Conservation (phyloP, 805 yeast species). For the Wickerhamiella kurtzmanii region DNA sequence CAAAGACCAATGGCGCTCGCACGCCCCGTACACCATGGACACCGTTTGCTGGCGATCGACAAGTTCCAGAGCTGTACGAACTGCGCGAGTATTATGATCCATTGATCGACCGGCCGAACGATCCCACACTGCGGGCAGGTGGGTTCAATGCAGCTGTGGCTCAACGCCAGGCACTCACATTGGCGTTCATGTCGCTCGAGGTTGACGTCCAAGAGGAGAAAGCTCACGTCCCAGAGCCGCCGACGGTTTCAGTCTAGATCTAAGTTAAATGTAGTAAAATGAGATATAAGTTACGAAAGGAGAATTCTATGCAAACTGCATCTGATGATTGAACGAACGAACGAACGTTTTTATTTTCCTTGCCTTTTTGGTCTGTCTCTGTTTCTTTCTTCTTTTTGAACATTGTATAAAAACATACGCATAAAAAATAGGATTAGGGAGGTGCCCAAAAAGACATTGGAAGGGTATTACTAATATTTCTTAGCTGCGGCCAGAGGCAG, state of each 20-base stretch:
- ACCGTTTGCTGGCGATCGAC: constrained; percentile 86
- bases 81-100: constrained; percentile 48
- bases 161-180: constrained; percentile 64
- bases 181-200: constrained; percentile 81
- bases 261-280: neutral
- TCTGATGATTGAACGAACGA: no score
- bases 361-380: neutral
- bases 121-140: constrained; percentile 60
- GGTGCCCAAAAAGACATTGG: neutral
- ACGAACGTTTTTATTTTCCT: no score
- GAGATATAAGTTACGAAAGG: neutral
- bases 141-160: constrained; percentile 67
- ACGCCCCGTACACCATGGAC: constrained; percentile 54
- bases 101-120: constrained; percentile 37
- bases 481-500: no score
- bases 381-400: no score
- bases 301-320: no score
- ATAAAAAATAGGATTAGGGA: neutral
- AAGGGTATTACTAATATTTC: neutral
- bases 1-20: constrained; percentile 13
- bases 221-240: constrained; percentile 5
- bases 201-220: constrained; percentile 60
- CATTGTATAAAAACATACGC: neutral
- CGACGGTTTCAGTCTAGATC: neutral
- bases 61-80: constrained; percentile 39